These are phyloP conservation scores for Penicillium macrosclerotiorum DNA, from an alignment of 495 filamentous ascomycete species.

Conservation along the genomic window DNA sequence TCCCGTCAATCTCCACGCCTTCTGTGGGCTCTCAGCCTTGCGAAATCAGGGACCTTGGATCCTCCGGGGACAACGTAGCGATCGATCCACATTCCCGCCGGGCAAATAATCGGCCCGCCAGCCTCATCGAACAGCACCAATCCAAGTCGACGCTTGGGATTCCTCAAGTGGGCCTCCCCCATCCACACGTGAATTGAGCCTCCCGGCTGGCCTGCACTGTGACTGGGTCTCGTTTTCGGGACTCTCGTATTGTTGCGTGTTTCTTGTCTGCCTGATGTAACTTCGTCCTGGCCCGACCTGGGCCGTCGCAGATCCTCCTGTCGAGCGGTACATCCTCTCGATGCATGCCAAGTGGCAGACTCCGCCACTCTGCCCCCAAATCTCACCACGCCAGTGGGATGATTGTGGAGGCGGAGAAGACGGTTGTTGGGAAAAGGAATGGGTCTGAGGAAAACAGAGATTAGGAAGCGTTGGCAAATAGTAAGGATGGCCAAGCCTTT, in stretches of 20 bases:
- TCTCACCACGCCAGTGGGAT: background rate
- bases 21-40: no score
- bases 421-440: background rate
- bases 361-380: slow-evolving; percentile 5
- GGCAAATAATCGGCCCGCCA: background rate
- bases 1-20: no score
- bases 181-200: slow-evolving; percentile 16
- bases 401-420: background rate
- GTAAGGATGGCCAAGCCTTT: no score
- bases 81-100: background rate
- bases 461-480: no score
- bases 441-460: no score
- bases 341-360: slow-evolving; percentile 6
- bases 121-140: no score
- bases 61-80: no score
- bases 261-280: slow-evolving; percentile 7
- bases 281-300: background rate
- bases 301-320: background rate
- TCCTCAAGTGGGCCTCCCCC: slow-evolving; percentile 5
- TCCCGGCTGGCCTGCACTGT: slow-evolving; percentile 11
- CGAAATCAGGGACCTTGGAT: no score
- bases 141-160: background rate
- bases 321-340: background rate
- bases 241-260: background rate
- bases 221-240: background rate